A percentile compares a stretch with the other conserved stretches of the same genome.
Evolutionary conservation across 2,329 filamentous ascomycete species (phyloP).

Genomic region (Camillea tinctor): DNA sequence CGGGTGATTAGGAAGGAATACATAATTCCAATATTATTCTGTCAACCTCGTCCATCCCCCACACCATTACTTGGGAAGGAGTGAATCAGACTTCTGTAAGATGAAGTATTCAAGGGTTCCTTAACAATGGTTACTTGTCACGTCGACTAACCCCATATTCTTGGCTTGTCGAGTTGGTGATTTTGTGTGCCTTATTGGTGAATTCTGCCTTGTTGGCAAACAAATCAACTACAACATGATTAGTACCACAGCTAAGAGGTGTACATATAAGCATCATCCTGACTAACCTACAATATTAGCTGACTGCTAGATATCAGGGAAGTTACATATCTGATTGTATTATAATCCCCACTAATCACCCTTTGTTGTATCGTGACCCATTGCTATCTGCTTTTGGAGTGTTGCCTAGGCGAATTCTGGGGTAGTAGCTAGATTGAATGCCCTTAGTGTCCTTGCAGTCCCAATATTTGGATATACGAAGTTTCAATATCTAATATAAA

Average conservation of each 20-base stretch:
- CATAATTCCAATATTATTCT: too few relatives aligned
- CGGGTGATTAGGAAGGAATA: background rate
- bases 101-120: too few relatives aligned
- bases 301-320: too few relatives aligned
- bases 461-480: too few relatives aligned
- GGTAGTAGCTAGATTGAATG: too few relatives aligned
- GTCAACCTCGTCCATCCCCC: too few relatives aligned
- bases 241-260: background rate
- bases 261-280: background rate
- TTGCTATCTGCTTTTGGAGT: background rate
- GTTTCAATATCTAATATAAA: too few relatives aligned
- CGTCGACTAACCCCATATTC: background rate
- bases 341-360: background rate
- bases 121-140: too few relatives aligned
- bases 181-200: background rate
- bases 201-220: background rate
- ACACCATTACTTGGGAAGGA: too few relatives aligned
- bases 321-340: background rate
- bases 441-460: too few relatives aligned
- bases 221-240: background rate
- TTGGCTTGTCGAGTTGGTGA: background rate
- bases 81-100: too few relatives aligned
- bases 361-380: background rate
- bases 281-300: background rate
- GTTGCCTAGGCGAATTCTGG: background rate